These are phyloP conservation scores for Pseudocercospora cruenta DNA, from an alignment of 2,329 filamentous ascomycete genomes.

Conservation along the genomic window DNA sequence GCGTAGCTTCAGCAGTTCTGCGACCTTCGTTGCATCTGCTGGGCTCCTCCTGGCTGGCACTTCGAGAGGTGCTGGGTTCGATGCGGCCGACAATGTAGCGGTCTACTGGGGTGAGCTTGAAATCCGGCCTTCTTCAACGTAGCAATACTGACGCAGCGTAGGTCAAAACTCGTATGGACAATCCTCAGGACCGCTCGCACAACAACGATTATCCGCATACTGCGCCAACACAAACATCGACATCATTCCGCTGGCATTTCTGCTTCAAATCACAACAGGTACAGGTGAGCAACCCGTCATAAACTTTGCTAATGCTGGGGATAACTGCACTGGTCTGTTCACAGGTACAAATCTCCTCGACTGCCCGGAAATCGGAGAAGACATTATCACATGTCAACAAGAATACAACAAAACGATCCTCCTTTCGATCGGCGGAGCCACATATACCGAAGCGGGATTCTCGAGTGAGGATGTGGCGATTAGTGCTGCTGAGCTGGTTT, in stretches of 20 bases:
- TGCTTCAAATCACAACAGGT: conserved; percentile 57
- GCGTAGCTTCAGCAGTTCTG: conserved; percentile 17
- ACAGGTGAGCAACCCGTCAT: conserved; percentile 53
- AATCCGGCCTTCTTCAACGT: no score
- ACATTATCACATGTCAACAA: conserved; percentile 63
- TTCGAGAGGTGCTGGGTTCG: conserved; percentile 20
- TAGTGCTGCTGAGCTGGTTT: conserved; percentile 64
- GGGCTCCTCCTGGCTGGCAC: conserved; percentile 21
- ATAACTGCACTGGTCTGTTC: conserved; percentile 62
- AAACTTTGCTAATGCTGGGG: conserved; percentile 68
- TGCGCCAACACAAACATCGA: conserved; percentile 58
- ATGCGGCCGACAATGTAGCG: conserved; percentile 19
- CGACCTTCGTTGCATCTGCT: conserved; percentile 21
- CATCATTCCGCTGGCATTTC: conserved; percentile 67
- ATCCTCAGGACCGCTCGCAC: conserved; percentile 49
- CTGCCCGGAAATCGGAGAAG: conserved; percentile 65
- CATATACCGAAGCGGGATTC: conserved; percentile 72
- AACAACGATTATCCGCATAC: conserved; percentile 62
- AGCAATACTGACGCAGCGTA: not conserved
- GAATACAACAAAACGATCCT: conserved; percentile 69
- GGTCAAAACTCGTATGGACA: conserved; percentile 63
- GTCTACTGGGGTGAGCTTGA: conserved; percentile 14
- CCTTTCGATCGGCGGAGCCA: conserved; percentile 71
- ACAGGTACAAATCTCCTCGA: conserved; percentile 60
- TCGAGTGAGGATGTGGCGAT: conserved; percentile 55